These are phyloP conservation scores for Aurantiochytrium sp. DNA, from an alignment of 108 stramenopile genomes.

Conservation along the genomic window DNA sequence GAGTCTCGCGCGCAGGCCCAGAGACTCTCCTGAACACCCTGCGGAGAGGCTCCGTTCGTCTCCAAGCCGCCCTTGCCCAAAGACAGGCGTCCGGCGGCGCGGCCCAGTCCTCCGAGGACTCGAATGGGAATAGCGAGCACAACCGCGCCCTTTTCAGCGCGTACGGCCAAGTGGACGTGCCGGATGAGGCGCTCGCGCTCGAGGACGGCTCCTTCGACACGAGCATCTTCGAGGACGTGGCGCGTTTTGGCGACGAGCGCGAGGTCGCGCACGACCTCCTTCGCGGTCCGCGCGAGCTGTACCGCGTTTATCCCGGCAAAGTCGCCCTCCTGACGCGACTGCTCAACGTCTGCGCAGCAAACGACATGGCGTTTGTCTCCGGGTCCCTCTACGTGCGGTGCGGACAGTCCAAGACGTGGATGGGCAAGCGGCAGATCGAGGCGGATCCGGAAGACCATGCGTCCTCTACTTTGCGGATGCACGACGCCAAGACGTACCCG, in stretches of 20 bases:
- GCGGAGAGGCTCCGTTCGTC: no score
- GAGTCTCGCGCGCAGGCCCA: no score
- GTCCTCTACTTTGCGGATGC: not conserved
- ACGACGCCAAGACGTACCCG: not conserved
- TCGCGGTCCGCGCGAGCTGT: not conserved
- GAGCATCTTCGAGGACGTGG: not conserved
- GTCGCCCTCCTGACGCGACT: not conserved
- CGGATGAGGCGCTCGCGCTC: not conserved
- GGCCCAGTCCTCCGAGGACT: no score
- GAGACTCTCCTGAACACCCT: no score
- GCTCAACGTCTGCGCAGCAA: not conserved
- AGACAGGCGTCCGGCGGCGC: no score
- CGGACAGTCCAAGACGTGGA: not conserved
- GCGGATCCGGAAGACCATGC: not conserved
- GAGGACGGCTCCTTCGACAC: not conserved
- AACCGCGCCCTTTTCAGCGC: not conserved
- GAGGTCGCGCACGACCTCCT: not conserved
- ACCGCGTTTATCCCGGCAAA: not conserved
- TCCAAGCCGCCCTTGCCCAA: no score
- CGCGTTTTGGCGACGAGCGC: not conserved
- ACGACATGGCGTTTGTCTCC: not conserved
- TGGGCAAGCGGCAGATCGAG: not conserved
- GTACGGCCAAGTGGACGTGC: not conserved
- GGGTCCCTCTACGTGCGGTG: not conserved
- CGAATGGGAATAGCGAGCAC: no score